These are phyloP conservation scores for Xylariaceae sp. DNA, from an alignment of 2,329 filamentous ascomycete species.

Conservation along the genomic window DNA sequence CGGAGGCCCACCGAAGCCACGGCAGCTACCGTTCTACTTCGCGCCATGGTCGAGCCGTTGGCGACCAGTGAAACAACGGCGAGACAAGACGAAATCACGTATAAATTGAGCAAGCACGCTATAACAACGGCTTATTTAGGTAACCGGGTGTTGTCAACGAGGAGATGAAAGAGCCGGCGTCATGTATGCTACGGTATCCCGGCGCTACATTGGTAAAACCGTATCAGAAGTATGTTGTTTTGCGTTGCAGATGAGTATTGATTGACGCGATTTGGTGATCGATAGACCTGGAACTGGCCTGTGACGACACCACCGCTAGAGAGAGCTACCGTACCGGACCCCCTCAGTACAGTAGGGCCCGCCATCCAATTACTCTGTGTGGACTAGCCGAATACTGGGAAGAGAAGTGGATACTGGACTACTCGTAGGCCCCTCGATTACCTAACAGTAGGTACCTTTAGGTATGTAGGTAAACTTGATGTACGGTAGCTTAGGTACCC, in stretches of 20 bases:
- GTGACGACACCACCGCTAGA: conserved; percentile 25
- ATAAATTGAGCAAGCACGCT: not conserved
- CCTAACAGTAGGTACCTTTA: too few relatives aligned
- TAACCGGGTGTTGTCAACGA: not conserved
- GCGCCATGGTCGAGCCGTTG: conserved; percentile 31
- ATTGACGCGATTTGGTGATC: not conserved
- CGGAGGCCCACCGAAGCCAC: conserved; percentile 59
- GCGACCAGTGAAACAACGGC: not conserved
- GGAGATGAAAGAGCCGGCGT: not conserved
- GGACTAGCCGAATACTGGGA: too few relatives aligned
- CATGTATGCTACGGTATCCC: not conserved
- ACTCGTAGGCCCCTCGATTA: too few relatives aligned
- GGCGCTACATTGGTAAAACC: not conserved
- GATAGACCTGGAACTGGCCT: not conserved
- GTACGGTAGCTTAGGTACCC: too few relatives aligned
- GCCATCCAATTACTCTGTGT: too few relatives aligned
- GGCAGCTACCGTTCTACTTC: conserved; percentile 41
- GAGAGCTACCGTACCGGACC: not conserved
- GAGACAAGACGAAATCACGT: conserved; percentile 5
- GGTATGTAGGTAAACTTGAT: too few relatives aligned
- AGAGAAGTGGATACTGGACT: too few relatives aligned
- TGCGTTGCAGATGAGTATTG: conserved; percentile 3
- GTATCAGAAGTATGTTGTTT: not conserved
- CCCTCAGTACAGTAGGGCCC: too few relatives aligned
- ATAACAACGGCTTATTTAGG: not conserved